phyloP scores from a whole-genome alignment of 495 filamentous ascomycete genomes.

The Xylaria curta region DNA sequence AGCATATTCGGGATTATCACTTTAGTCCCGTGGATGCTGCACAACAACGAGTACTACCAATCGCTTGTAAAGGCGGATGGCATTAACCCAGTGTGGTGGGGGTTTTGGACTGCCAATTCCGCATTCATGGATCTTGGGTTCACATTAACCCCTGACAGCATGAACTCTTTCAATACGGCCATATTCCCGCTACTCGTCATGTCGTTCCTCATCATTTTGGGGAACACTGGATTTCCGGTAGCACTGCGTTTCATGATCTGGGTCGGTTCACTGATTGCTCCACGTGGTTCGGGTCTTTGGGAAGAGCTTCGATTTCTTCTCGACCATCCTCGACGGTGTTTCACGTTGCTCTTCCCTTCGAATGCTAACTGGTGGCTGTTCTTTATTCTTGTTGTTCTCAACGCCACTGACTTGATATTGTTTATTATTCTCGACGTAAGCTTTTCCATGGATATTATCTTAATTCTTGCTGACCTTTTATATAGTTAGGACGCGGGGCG shows the following conservation, averaged over 20 bases:
- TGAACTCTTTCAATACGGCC: slow-evolving; percentile 82
- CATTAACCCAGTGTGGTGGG: slow-evolving; percentile 83
- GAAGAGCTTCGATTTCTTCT: slow-evolving; percentile 89
- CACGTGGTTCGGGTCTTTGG: slow-evolving; percentile 69
- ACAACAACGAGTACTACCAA: slow-evolving; percentile 61
- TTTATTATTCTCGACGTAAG: slow-evolving; percentile 89
- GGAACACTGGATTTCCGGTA: slow-evolving; percentile 93
- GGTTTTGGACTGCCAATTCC: slow-evolving; percentile 82
- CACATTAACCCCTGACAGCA: slow-evolving; percentile 89
- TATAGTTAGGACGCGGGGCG: slow-evolving; percentile 69
- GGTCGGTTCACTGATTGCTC: slow-evolving; percentile 65
- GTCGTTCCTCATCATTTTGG: slow-evolving; percentile 84
- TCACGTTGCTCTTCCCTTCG: slow-evolving; percentile 88
- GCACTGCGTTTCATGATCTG: slow-evolving; percentile 93
- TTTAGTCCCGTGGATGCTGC: slow-evolving; percentile 80
- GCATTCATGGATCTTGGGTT: slow-evolving; percentile 90
- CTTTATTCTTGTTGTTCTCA: slow-evolving; percentile 79
- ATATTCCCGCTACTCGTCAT: slow-evolving; percentile 76
- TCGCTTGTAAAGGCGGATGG: slow-evolving; percentile 65
- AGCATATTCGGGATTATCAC: slow-evolving; percentile 74
- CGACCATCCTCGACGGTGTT: slow-evolving; percentile 93
- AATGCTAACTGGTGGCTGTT: slow-evolving; percentile 97
- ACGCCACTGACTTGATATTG: slow-evolving; percentile 82
- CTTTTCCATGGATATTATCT: slow-evolving; percentile 22
- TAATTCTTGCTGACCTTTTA: slow-evolving; percentile 29